phyloP scores from a whole-genome alignment of 495 filamentous ascomycete genomes.

The Lentithecium fluviatile region DNA sequence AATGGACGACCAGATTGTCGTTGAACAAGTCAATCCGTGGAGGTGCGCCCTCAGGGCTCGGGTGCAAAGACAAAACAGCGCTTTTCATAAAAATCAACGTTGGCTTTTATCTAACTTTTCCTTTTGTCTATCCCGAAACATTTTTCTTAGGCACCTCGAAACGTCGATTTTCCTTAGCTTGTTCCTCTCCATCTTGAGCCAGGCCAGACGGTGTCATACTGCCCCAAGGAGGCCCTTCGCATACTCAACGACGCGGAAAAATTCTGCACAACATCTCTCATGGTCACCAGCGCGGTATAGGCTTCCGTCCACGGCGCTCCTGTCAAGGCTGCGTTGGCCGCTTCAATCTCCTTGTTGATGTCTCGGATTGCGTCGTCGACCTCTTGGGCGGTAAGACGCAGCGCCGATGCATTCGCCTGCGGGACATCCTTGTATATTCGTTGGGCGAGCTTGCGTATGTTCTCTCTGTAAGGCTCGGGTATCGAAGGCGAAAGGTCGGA shows the following conservation, averaged over 20 bases:
- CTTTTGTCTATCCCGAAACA: no score
- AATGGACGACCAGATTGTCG: no score
- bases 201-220: slow-evolving; percentile 23
- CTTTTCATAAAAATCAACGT: no score
- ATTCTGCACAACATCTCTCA: slow-evolving; percentile 23
- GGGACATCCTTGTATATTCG: slow-evolving; percentile 12
- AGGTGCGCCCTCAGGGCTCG: no score
- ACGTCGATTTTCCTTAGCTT: neutral
- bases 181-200: slow-evolving; percentile 11
- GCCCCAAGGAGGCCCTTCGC: slow-evolving; percentile 17
- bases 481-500: slow-evolving; percentile 10
- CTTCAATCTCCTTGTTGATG: slow-evolving; percentile 16
- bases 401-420: neutral
- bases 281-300: slow-evolving; percentile 13
- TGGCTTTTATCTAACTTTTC: no score
- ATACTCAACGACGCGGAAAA: slow-evolving; percentile 9
- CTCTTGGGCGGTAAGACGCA: slow-evolving; percentile 13
- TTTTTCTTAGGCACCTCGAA: no score
- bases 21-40: no score
- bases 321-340: slow-evolving; percentile 6
- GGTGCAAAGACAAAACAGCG: no score
- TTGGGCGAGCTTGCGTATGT: slow-evolving; percentile 8
- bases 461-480: slow-evolving; percentile 17
- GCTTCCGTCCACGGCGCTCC: slow-evolving; percentile 16
- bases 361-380: slow-evolving; percentile 12